These are phyloP conservation scores for Boletellus sp. DNA, from an alignment of 1,284 basidiomycete genomes.

Conservation along the genomic window DNA sequence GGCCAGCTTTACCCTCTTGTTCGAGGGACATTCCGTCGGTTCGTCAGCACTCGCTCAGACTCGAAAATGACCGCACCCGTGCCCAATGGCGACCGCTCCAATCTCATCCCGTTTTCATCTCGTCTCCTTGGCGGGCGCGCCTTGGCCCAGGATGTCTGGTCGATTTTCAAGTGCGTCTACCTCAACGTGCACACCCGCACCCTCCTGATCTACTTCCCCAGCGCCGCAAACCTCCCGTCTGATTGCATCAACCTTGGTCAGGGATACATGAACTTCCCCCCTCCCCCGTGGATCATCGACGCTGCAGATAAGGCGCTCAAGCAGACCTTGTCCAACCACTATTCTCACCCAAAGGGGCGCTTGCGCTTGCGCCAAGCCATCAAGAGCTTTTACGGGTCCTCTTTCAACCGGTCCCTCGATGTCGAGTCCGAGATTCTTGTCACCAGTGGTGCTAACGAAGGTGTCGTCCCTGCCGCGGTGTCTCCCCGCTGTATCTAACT, in stretches of 20 bases:
- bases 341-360: slow-evolving; percentile 88
- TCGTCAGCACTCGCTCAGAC: background rate
- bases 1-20: background rate
- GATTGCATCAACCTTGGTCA: slow-evolving; percentile 92
- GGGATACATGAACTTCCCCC: slow-evolving; percentile 92
- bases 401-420: slow-evolving; percentile 73
- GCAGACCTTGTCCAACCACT: slow-evolving; percentile 75
- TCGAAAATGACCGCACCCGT: background rate
- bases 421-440: slow-evolving; percentile 88
- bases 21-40: background rate
- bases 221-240: slow-evolving; percentile 78
- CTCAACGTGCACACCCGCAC: background rate
- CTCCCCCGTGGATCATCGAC: slow-evolving; percentile 79
- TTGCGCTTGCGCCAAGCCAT: slow-evolving; percentile 84
- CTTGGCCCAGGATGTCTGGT: slow-evolving; percentile 84
- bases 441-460: slow-evolving; percentile 95
- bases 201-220: slow-evolving; percentile 33
- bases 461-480: slow-evolving; percentile 37
- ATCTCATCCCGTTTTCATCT: slow-evolving; percentile 61
- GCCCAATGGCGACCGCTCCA: slow-evolving; percentile 37
- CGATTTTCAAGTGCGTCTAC: slow-evolving; percentile 79
- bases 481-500: background rate
- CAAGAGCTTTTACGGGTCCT: slow-evolving; percentile 71
- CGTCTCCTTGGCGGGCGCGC: slow-evolving; percentile 72
- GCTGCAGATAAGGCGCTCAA: slow-evolving; percentile 74